Conservation (phyloP, 164 flowering plant species). For the Annona cherimola region DNA sequence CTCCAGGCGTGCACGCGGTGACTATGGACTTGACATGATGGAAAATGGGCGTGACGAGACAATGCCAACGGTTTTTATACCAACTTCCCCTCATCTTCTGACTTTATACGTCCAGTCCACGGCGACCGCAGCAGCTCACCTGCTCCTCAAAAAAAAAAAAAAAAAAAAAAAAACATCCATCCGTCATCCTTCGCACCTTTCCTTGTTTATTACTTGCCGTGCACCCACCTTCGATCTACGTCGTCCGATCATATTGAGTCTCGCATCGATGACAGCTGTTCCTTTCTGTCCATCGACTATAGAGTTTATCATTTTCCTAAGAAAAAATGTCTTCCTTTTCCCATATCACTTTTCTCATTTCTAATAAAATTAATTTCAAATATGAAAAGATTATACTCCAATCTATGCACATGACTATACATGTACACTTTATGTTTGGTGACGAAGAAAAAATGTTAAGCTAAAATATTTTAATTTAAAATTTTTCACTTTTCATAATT, state of each 20-base stretch:
- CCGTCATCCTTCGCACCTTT: not conserved
- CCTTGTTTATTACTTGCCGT: not conserved
- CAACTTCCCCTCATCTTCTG: not conserved
- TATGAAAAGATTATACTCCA: too few species aligned
- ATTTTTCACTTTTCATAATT: too few species aligned
- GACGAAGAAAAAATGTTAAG: too few species aligned
- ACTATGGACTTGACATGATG: not conserved
- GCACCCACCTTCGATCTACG: not conserved
- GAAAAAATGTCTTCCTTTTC: too few species aligned
- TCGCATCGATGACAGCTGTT: not conserved
- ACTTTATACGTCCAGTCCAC: not conserved
- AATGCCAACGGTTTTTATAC: not conserved
- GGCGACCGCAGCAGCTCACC: not conserved
- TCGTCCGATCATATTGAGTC: not conserved
- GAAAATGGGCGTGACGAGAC: not conserved
- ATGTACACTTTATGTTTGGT: too few species aligned
- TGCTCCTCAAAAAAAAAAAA: not conserved
- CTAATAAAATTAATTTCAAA: too few species aligned
- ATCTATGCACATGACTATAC: too few species aligned
- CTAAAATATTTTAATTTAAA: too few species aligned
- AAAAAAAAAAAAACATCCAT: not conserved
- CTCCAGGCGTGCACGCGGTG: too few species aligned
- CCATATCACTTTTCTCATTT: too few species aligned
- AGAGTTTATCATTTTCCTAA: not conserved
- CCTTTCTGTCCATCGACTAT: not conserved